Base-by-base conservation (phyloP, 2,329 filamentous ascomycete genomes). In the Fusarium poae region DNA sequence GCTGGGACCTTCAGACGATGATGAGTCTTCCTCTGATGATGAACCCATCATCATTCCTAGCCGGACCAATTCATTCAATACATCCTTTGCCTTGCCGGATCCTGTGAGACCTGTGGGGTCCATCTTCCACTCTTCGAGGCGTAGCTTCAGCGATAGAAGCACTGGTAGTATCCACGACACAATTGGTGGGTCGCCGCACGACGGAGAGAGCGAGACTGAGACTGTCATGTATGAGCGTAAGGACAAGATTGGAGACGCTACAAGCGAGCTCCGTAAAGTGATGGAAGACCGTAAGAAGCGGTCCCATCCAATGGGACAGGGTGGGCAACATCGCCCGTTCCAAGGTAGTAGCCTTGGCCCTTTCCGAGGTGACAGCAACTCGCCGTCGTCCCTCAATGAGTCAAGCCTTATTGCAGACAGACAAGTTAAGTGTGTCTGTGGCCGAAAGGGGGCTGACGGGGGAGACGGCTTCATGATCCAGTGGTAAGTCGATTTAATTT, bases 31-130 rank as follows among this genome's bases (percentile, higher is more conserved):
- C 0, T 84, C 84, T 6, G 88, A 91, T 65, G 88, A 90, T 55
- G 88, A 90, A 58, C 87, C 86, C 15, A 90, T 90, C 63, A 83
- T 90, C 50, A 87, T 91, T 39, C 88, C 88, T 30, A 89, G 87
- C 74, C 82, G 87, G 43, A 86, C 83, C 63, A 81, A 81, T 6
- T 81, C 79, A 1, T 90, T 89, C 57, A 77, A 76, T 46, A 74
- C 79, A 18, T 89, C 88, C 1, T 90, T 89, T 75, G 84, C 83
- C 3, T 77, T 88, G 10, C 86, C 86, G 0, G 85, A 87, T 55
- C 84, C 86, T 1, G 77, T 81, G 30, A 84, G 82, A 64, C 83
- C 85, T 5, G 80, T 83, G 4, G 81, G 81, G 3, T 82, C 83
- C 43, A 82, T 84, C 23, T 83, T 85, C 32, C 82, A 84, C 66